Evolutionary conservation across 345 rosid species (phyloP).

Genomic region (Boechera divaricarpa): DNA sequence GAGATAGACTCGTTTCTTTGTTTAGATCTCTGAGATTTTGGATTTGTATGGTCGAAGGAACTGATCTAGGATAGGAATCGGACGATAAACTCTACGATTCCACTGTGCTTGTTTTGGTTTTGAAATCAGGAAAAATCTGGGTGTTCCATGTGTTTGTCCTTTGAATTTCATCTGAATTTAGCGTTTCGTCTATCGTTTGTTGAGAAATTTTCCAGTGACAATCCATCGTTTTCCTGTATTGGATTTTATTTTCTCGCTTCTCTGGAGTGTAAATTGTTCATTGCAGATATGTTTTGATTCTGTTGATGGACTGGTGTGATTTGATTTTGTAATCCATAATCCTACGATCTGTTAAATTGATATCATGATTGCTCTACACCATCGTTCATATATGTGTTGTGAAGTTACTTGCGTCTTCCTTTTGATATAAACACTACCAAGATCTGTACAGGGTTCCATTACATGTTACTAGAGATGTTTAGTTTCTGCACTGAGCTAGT

Average conservation of each 20-base stretch:
- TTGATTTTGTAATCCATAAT: neutral
- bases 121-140: conserved; percentile 8
- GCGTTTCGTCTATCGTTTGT: neutral
- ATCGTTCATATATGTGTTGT: neutral
- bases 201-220: neutral
- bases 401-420: neutral
- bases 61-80: conserved; percentile 29
- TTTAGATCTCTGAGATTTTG: conserved; percentile 46
- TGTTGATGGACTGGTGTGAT: neutral
- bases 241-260: neutral
- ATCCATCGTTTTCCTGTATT: conserved; percentile 5
- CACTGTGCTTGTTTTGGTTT: conserved; percentile 8
- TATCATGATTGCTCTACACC: neutral
- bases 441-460: conserved; percentile 19
- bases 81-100: conserved; percentile 5
- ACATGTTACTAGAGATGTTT: neutral
- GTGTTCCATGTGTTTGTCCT: neutral
- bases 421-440: neutral
- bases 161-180: conserved; percentile 23
- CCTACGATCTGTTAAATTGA: neutral
- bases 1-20: conserved; percentile 4
- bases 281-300: conserved; percentile 12
- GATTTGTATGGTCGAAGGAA: conserved; percentile 5
- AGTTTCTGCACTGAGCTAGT: neutral
- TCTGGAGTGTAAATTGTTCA: conserved; percentile 10